phyloP scores from a whole-genome alignment of 768 basidiomycete genomes.

The Pisolithus tinctorius region DNA sequence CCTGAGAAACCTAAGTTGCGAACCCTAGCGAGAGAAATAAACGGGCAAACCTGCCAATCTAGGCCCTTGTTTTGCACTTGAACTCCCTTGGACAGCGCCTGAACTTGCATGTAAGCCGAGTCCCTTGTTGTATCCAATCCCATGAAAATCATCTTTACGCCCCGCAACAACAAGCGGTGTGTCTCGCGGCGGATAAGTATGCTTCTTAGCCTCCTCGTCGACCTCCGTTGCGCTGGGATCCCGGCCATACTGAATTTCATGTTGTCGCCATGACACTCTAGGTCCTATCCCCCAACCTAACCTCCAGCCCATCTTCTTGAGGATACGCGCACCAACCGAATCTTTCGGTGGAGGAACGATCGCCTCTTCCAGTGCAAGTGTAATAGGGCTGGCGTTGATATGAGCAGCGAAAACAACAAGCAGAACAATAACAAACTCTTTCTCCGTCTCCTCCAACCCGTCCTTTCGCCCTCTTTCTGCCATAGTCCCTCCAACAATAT shows the following conservation, averaged over 20 bases:
- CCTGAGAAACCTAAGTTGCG: constrained; percentile 35
- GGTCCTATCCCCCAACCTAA: constrained; percentile 92
- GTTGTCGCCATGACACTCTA: constrained; percentile 69
- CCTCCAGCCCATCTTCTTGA: constrained; percentile 96
- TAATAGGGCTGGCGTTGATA: constrained; percentile 44
- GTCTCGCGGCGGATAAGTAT: constrained; percentile 82
- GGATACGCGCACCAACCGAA: constrained; percentile 75
- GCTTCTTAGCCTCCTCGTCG: constrained; percentile 79
- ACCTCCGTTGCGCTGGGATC: constrained; percentile 40
- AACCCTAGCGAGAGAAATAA: background rate
- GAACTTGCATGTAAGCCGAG: constrained; percentile 55
- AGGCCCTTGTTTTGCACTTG: constrained; percentile 35
- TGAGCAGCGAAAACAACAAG: background rate
- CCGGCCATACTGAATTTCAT: constrained; percentile 63
- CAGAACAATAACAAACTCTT: constrained; percentile 13
- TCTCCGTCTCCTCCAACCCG: constrained; percentile 37
- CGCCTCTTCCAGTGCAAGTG: constrained; percentile 53
- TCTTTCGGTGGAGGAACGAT: constrained; percentile 71
- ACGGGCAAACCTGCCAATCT: constrained; percentile 46
- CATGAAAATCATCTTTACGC: constrained; percentile 72
- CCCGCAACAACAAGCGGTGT: constrained; percentile 53
- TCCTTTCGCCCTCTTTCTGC: constrained; percentile 32
- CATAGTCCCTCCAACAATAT: constrained; percentile 52
- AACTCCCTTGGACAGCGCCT: constrained; percentile 28
- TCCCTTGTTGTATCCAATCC: constrained; percentile 73